Percentiles rank a stretch among this genome's conserved stretches.
Conservation (phyloP, 2,329 filamentous ascomycete genomes). For the Paecilomyces sp. region DNA sequence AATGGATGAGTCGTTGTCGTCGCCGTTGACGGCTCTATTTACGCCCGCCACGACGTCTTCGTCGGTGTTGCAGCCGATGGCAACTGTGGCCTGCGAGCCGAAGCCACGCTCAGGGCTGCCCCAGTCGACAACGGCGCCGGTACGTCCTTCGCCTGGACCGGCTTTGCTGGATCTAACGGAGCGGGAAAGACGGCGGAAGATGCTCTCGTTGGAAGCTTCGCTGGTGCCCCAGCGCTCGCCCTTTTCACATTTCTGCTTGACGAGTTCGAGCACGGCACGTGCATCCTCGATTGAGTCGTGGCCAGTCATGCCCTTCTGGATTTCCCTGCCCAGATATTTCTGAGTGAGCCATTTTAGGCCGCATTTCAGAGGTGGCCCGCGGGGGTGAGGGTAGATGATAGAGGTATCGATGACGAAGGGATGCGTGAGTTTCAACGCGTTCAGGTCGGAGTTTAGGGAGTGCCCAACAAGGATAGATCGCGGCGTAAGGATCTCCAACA, state of each 20-base stretch:
- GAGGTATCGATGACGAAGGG: constrained; percentile 92
- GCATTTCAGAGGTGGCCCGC: constrained; percentile 82
- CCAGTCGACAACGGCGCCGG: constrained; percentile 72
- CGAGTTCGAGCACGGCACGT: constrained; percentile 79
- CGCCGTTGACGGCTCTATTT: constrained; percentile 44
- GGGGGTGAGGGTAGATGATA: constrained; percentile 81
- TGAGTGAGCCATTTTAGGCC: constrained; percentile 83
- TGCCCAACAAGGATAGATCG: constrained; percentile 41
- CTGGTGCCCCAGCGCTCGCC: constrained; percentile 78
- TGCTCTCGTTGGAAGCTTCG: constrained; percentile 73
- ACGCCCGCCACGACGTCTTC: constrained; percentile 51
- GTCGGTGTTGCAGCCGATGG: constrained; percentile 52
- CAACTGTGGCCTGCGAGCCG: constrained; percentile 48
- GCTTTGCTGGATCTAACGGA: constrained; percentile 38
- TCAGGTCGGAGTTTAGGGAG: constrained; percentile 52
- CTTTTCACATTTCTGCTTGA: constrained; percentile 93
- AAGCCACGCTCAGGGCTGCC: constrained; percentile 64
- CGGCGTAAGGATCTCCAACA: constrained; percentile 60
- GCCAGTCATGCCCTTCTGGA: constrained; percentile 72
- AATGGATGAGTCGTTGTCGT: constrained; percentile 35
- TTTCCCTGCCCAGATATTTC: constrained; percentile 78
- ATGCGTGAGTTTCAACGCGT: constrained; percentile 76
- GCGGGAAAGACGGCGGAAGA: constrained; percentile 74
- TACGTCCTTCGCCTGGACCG: constrained; percentile 21
- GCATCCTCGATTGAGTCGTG: constrained; percentile 94